Percentiles rank a stretch among this genome's conserved stretches.
Conservation (phyloP, 1,284 basidiomycete species). For the Trametes pubescens region DNA sequence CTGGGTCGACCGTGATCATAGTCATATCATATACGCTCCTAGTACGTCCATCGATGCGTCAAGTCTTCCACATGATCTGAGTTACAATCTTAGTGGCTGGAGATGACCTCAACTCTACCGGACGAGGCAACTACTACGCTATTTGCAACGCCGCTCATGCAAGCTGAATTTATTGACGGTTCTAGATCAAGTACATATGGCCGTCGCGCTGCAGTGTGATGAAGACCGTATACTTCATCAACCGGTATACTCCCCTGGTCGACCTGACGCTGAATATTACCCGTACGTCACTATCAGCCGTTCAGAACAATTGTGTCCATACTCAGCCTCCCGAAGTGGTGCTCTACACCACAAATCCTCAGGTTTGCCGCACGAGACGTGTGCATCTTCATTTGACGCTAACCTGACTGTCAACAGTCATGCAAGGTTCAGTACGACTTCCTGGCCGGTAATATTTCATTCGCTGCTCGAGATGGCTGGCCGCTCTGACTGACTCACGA, state of each 20-base stretch:
- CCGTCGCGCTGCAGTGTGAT: constrained; percentile 36
- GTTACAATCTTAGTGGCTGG: not conserved
- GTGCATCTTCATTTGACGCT: not conserved
- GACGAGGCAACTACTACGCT: not conserved
- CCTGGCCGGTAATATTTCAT: not conserved
- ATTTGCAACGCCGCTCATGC: not conserved
- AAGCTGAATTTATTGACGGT: too few relatives aligned
- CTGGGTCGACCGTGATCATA: not conserved
- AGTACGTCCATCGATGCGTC: not conserved
- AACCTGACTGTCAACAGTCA: not conserved
- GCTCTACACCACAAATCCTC: not conserved
- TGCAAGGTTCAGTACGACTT: not conserved
- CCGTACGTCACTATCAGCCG: constrained; percentile 11
- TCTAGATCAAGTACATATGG: constrained; percentile 25
- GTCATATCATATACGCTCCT: not conserved
- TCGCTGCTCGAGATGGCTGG: not conserved
- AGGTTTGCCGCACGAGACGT: not conserved
- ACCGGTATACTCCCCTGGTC: constrained; percentile 40
- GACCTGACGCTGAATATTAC: constrained; percentile 27
- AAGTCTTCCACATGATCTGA: not conserved
- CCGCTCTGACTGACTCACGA: not conserved
- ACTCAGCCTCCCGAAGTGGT: constrained; percentile 1
- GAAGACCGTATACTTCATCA: constrained; percentile 39
- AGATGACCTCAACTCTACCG: constrained; percentile 2
- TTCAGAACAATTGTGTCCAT: too few relatives aligned